Evolutionary conservation across 352 stramenopile genomes (phyloP), one percentile per base, ranked within the genome.

Genomic region (Phytopythium boreale): DNA sequence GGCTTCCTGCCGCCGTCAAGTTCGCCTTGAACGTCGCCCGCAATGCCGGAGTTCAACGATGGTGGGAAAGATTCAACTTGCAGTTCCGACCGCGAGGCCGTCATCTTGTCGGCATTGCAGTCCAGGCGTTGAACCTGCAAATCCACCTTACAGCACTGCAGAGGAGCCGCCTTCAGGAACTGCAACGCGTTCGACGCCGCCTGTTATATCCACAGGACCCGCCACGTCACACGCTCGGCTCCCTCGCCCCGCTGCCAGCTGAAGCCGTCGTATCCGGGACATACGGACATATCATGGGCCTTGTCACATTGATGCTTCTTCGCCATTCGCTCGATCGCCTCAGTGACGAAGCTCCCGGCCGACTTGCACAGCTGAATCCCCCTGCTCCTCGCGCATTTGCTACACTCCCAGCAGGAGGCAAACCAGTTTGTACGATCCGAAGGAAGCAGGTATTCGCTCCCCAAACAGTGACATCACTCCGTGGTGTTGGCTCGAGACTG

Each of bases 61-160:
- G 20, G 41, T 49, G 41, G 41, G 41, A 49, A 49, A 49, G 41
- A 49, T 49, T 49, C 41, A 49, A 49, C 41, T 49, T 49, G 41
- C 41, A 49, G 19, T 26, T 49, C 41, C 41, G 39, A 10, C 41
- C 19, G 19, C 41, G 41, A 22, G 7, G 8, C 41, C 41, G 41
- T 11, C 41, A 49, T 49, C 39, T 46, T n/a, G 34, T 39, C 39
- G 39, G 41, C 41, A 26, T 26, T 49, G 41, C 19, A 24, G 41
- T 49, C 39, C 39, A 44, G 2, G 39, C 39, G 39, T 49, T 49
- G 41, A 12, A 9, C 41, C 41, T 22, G 41, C 41, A 6, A 24
- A 22, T 49, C 41, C 41, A n/a, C 14, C 8, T 20, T 10, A 49
- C 17, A 2, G 19, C 41, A 19, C 17, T 24, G 41, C 41, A 24